Evolutionary conservation across 2,329 filamentous ascomycete species (phyloP).

Genomic region (Metarhizium anisopliae): DNA sequence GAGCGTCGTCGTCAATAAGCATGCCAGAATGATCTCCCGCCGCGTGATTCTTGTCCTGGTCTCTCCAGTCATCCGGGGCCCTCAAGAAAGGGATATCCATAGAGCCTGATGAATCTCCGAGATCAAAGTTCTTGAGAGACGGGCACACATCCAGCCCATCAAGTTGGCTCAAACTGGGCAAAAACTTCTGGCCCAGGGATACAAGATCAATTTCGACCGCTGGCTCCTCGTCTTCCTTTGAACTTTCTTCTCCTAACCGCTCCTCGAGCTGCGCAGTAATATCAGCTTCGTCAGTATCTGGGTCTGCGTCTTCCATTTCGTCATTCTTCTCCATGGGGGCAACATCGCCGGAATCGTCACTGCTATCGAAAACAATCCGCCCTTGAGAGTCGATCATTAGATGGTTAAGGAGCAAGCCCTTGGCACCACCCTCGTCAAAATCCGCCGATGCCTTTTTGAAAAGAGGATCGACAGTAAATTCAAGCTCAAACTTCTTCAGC

Average conservation of each 20-base stretch:
- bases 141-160: constrained; percentile 90
- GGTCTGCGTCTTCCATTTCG: constrained; percentile 30
- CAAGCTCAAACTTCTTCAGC: constrained; percentile 94
- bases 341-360: constrained; percentile 65
- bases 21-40: constrained; percentile 65
- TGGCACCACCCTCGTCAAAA: constrained; percentile 96
- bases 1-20: constrained; percentile 80
- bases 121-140: constrained; percentile 85
- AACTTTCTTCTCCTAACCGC: constrained; percentile 33
- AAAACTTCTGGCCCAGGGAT: constrained; percentile 70
- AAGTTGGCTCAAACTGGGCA: constrained; percentile 67
- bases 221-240: constrained; percentile 40
- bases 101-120: constrained; percentile 76
- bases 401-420: constrained; percentile 89
- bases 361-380: constrained; percentile 96
- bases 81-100: constrained; percentile 89
- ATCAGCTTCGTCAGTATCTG: constrained; percentile 20
- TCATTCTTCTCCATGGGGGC: constrained; percentile 23
- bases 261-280: constrained; percentile 29
- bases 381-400: constrained; percentile 89
- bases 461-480: constrained; percentile 93
- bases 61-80: constrained; percentile 76
- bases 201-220: constrained; percentile 68
- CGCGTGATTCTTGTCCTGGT: constrained; percentile 53
- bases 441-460: constrained; percentile 99